Evolutionary conservation across 176 grass and related monocot genomes (phyloP).

Genomic region (Rhynchospora breviuscula): DNA sequence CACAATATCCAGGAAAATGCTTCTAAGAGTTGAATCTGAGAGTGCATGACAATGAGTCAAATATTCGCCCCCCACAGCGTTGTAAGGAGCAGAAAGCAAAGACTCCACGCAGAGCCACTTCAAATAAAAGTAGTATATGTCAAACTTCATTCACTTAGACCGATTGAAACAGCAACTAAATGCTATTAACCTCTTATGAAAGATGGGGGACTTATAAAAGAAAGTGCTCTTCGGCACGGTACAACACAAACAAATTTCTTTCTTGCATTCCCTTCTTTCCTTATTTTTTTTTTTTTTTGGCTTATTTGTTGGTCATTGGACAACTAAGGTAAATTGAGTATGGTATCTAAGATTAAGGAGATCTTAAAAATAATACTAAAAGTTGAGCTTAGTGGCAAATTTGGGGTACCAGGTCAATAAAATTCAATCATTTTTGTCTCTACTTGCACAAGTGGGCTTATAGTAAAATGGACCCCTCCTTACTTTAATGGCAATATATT

Average conservation of each 20-base stretch:
- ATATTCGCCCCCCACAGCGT: constrained; percentile 24
- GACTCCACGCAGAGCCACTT: constrained; percentile 90
- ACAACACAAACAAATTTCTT: background rate
- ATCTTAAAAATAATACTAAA: background rate
- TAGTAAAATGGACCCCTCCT: background rate
- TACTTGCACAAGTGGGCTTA: background rate
- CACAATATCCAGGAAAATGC: constrained; percentile 64
- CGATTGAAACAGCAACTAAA: background rate
- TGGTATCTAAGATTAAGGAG: background rate
- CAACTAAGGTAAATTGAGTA: background rate
- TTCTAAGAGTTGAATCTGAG: constrained; percentile 61
- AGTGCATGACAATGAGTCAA: constrained; percentile 33
- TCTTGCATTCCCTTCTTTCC: background rate
- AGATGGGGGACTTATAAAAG: background rate
- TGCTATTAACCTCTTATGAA: background rate
- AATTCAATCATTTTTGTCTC: background rate
- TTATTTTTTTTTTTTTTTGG: background rate
- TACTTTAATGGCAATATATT: background rate
- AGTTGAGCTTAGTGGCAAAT: background rate
- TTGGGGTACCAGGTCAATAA: background rate
- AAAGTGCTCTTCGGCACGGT: background rate
- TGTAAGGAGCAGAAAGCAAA: constrained; percentile 51
- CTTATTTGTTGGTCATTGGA: background rate
- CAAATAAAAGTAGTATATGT: constrained; percentile 31
- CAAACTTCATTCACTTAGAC: constrained; percentile 17